Evolutionary conservation across 306 rosid genomes (phyloP), one percentile per base, ranked within the genome.

Genomic region (Cicer judaicum): DNA sequence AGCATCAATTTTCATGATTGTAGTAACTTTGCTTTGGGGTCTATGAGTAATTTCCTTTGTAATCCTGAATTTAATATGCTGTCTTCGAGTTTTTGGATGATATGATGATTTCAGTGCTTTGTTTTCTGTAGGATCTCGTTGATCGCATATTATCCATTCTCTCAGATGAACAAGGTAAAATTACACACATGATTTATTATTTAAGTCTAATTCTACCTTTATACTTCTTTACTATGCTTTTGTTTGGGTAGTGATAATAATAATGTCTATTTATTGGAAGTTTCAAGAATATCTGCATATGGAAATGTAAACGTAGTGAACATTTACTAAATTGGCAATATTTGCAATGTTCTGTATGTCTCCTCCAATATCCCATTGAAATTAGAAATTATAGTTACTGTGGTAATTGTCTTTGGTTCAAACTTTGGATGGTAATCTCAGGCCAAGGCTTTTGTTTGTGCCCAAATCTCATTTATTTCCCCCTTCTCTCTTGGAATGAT

Each of bases 81-180:
- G 14, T 86, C 39, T 75, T 48, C 24, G 64, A 11, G 14, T 73
- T 81, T 80, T 73, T 10, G 49, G 47, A 46, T 70, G 55, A 55
- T 53, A 53, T 16, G 64, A 18, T 66, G 60, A 77, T 78, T 61
- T 10, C 50, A 0, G 14, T 78, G 44, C 49, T 78, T 67, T 47
- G 42, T 82, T 72, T 73, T 49, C 10, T 80, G 89, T 79, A 93
- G 98, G 98, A 89, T 78, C 97, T 93, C 72, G 89, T 87, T 75
- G 92, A 91, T 55, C 88, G 98, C 72, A 89, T 93, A 81, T 82
- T 91, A 70, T 72, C 84, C 47, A 50, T 89, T 70, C 81, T 93
- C 70, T 81, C 96, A 36, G 97, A 93, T 75, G 97, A 91, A 0
- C 97, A 89, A 89, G 96, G 98, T 93, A 83, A 79, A 76, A 8